A percentile compares a stretch with the other conserved stretches of the same genome.
phyloP scores from a whole-genome alignment of 495 filamentous ascomycete species.

The Hypoxylon perforatum region DNA sequence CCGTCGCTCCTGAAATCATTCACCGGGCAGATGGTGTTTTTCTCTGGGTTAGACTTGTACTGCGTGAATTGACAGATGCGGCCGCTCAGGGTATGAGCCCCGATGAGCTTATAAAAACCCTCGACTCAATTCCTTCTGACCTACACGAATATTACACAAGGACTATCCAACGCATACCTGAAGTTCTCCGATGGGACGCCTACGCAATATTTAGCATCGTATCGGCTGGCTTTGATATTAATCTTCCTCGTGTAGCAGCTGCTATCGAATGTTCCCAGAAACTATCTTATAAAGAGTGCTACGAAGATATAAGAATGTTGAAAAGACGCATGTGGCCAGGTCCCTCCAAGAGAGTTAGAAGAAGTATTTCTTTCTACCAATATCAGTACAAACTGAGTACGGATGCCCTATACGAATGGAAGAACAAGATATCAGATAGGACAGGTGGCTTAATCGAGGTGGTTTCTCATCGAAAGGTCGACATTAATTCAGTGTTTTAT shows the following conservation, averaged over 20 bases:
- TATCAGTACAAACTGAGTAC: too few species aligned
- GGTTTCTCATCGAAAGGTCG: neutral
- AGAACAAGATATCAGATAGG: neutral
- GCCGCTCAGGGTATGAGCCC: neutral
- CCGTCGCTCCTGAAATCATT: constrained; percentile 4
- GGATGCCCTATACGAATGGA: neutral
- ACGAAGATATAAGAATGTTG: neutral
- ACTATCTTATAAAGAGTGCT: constrained; percentile 2
- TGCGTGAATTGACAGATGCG: constrained; percentile 14
- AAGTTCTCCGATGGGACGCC: constrained; percentile 13
- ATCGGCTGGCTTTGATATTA: neutral
- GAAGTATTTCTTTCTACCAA: neutral
- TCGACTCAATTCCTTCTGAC: constrained; percentile 19
- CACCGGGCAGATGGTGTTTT: constrained; percentile 31
- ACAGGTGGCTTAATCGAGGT: constrained; percentile 9
- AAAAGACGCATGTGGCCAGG: neutral
- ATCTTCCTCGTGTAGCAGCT: neutral
- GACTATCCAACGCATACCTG: constrained; percentile 14
- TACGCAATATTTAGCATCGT: constrained; percentile 13
- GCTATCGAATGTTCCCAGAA: constrained; percentile 17
- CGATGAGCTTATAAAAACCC: constrained; percentile 4
- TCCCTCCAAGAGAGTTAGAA: too few species aligned
- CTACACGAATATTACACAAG: constrained; percentile 17
- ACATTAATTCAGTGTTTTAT: too few species aligned
- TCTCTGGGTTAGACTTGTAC: constrained; percentile 32